Base-by-base conservation (phyloP, 257 asterid genomes). In the Capsicum chinense region DNA sequence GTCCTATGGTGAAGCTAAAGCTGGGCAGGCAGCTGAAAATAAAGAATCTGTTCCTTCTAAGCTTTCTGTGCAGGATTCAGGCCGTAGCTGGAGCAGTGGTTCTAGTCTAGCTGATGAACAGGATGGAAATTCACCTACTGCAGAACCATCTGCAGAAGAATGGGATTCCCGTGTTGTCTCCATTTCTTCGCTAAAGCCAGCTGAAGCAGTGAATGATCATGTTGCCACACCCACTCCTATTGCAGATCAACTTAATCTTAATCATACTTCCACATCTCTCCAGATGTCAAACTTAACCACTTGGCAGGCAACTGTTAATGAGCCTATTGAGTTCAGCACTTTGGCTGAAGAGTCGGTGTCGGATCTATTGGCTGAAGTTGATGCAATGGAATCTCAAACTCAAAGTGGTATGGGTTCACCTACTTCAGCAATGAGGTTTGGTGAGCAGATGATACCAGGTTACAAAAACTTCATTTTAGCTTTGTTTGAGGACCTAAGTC, bases 301-400 rank as follows among this genome's bases (percentile, higher is more conserved):
- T 68, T 93, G 98, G 97, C 92, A 89, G 74, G 68, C 90, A 21
- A 85, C 85, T 52, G 82, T 90, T 73, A 82, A 84, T 14, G 92
- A 89, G 87, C 92, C 93, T 8, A 93, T 94, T 59, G 98, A 92
- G 86, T 90, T 94, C 33, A 93, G 87, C 58, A 92, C 94, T 68
- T 82, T 94, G 84, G 98, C 92, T 48, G 98, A 94, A 89, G 97
- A 94, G 54, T 92, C 94, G 0, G 93, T 94, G 17, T 94, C 98
- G 1, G 98, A 93, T 86, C 88, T 94, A 73, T 68, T 94, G 56
- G 98, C 95, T 21, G 98, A 94, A 89, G 98, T 92, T 10, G 98
- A 89, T 84, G 98, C 98, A 26, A 91, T 92, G 94, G 92, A 90
- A 83, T 87, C 91, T 52, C 89, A 85, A 80, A 85, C 89, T 85